Evolutionary conservation across 805 yeast species (phyloP), one percentile per base, ranked within the genome.

Genomic region (Lipomyces sp.): DNA sequence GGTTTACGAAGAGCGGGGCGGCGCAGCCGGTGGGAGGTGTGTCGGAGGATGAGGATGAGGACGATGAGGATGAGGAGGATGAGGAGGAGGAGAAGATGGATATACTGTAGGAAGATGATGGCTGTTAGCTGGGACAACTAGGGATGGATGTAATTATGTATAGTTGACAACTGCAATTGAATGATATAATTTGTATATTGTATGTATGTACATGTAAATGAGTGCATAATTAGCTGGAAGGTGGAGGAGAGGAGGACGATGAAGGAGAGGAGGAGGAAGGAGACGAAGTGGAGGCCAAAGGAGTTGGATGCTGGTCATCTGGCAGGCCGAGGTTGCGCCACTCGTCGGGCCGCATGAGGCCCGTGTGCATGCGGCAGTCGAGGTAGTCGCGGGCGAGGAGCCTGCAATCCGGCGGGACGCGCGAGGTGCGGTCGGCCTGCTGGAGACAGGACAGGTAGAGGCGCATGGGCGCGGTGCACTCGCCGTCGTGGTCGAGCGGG

Each of bases 361-460:
- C 76, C 57, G 63, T 63, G 28, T 87, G 87, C 98, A 91, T 93
- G 56, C 98, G 74, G 65, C 98, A 91, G 34, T 80, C 77, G 47
- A 91, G 70, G 64, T 91, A 91, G 26, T 74, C 76, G 63, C 87
- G 87, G 10, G 98, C 97, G 38, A 90, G 70, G 0, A 82, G 64
- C 39, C 98, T 73, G 68, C 98, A 53, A 90, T 67, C 88, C 87
- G n/a, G 89, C 85, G 3, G 97, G 91, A 67, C 91, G 89, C 59
- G 83, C 82, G 52, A 91, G 91, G 49, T 76, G 2, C 24, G 6
- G 1, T 39, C 76, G 14, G 89, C 87, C 29, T 81, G 71, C 64
- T 84, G 83, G 68, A 91, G 71, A 69, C 98, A 91, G 41, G 80
- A 71, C 56, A 91, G 71, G 65, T 91, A 91, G 41, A 78, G 78